These are phyloP conservation scores for Colletotrichum brevisporum DNA, from an alignment of 2,329 filamentous ascomycete species.

Conservation along the genomic window DNA sequence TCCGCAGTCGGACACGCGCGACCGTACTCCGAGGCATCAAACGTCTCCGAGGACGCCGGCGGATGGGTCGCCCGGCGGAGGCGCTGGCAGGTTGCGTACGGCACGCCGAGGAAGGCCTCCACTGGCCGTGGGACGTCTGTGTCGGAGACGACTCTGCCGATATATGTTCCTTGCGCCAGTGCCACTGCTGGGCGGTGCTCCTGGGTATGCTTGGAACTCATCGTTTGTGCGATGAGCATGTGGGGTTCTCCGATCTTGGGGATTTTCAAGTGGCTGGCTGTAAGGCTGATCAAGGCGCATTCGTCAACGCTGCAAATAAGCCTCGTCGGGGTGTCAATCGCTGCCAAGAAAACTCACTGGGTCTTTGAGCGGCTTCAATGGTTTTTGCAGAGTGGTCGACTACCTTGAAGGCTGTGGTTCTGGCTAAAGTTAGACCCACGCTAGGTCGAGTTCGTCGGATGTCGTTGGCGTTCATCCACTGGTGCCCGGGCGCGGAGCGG, in stretches of 20 bases:
- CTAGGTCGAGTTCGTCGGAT: constrained; percentile 11
- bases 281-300: no score
- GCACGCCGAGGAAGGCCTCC: constrained; percentile 65
- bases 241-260: background rate
- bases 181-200: constrained; percentile 26
- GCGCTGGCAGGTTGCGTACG: constrained; percentile 62
- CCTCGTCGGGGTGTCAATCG: no score
- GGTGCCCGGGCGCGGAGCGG: constrained; percentile 29
- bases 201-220: background rate
- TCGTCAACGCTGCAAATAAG: no score
- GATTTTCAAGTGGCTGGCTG: no score
- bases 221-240: background rate
- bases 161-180: constrained; percentile 57
- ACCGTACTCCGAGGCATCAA: constrained; percentile 55
- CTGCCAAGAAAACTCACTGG: no score
- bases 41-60: constrained; percentile 41
- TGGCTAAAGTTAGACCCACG: background rate
- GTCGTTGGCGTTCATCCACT: constrained; percentile 33
- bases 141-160: constrained; percentile 52
- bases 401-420: no score
- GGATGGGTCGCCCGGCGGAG: constrained; percentile 59
- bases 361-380: no score
- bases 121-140: constrained; percentile 55
- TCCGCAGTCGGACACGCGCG: constrained; percentile 54
- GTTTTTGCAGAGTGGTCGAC: no score